Conservation (phyloP, 1,139 yeast species). For the Debaryomyces subglobosus region DNA sequence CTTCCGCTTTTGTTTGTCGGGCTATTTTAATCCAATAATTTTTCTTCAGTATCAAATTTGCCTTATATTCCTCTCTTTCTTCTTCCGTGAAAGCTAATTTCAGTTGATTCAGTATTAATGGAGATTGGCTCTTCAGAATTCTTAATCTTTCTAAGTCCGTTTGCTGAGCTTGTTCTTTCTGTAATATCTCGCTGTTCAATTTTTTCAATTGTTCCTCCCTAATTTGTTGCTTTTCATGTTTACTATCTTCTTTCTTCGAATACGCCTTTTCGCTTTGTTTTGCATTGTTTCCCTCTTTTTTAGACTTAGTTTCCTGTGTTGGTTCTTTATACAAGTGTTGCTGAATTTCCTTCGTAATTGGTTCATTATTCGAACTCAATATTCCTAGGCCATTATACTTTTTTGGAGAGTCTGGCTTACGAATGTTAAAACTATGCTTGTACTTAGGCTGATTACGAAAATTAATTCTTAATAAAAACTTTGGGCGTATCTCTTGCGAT, state of each 20-base stretch:
- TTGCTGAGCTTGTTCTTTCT: constrained; percentile 14
- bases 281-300: not conserved
- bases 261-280: not conserved
- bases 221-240: constrained; percentile 14
- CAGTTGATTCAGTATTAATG: constrained; percentile 8
- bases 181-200: constrained; percentile 24
- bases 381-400: constrained; percentile 30
- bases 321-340: not conserved
- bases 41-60: constrained; percentile 3
- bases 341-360: not conserved
- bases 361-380: constrained; percentile 11
- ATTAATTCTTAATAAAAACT: constrained; percentile 34
- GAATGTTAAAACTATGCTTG: constrained; percentile 12
- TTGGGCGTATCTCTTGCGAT: constrained; percentile 28
- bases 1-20: constrained; percentile 27
- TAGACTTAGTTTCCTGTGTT: not conserved
- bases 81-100: not conserved
- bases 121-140: constrained; percentile 11
- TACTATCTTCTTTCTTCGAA: not conserved
- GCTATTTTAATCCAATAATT: constrained; percentile 35
- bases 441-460: constrained; percentile 24
- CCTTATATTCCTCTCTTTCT: constrained; percentile 4
- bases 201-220: constrained; percentile 23
- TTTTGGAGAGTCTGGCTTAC: constrained; percentile 1
- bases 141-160: constrained; percentile 13